phyloP scores from a whole-genome alignment of 208 protist genomes.

The Leptomonas pyrrhocoris region DNA sequence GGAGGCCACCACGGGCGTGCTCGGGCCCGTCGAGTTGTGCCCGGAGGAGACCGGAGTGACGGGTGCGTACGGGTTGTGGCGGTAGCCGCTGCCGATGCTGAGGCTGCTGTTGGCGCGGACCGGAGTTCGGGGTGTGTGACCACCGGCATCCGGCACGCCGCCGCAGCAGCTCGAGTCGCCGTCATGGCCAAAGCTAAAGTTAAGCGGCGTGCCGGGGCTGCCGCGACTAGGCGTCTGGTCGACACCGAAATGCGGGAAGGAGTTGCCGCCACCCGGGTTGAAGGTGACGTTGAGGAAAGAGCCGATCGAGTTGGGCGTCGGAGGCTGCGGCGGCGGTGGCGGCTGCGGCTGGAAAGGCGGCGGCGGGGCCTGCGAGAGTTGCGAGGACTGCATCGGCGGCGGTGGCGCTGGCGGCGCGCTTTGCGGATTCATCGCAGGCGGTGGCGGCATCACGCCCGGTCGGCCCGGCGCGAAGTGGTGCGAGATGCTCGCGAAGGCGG shows the following conservation, averaged over 20 bases:
- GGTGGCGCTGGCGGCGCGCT: neutral
- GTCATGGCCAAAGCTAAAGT: constrained; percentile 47
- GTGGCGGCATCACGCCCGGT: constrained; percentile 1
- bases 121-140: constrained; percentile 29
- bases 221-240: constrained; percentile 35
- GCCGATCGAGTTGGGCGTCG: constrained; percentile 25
- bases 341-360: constrained; percentile 5
- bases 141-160: constrained; percentile 15
- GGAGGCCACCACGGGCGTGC: constrained; percentile 21
- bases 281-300: constrained; percentile 53
- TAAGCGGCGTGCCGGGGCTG: constrained; percentile 44
- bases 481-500: constrained; percentile 30
- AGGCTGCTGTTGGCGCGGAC: constrained; percentile 45
- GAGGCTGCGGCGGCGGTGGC: constrained; percentile 15
- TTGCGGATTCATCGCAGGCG: constrained; percentile 10
- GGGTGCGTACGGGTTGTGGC: constrained; percentile 72
- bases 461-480: constrained; percentile 28
- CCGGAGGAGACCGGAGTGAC: constrained; percentile 51
- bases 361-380: constrained; percentile 6
- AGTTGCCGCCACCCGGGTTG: constrained; percentile 27
- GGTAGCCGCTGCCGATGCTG: constrained; percentile 49
- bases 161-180: constrained; percentile 22
- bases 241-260: constrained; percentile 23
- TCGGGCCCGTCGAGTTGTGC: constrained; percentile 30
- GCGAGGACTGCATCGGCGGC: constrained; percentile 5